These are phyloP conservation scores for Pichia membranifaciens DNA, from an alignment of 805 yeast species.

Conservation along the genomic window DNA sequence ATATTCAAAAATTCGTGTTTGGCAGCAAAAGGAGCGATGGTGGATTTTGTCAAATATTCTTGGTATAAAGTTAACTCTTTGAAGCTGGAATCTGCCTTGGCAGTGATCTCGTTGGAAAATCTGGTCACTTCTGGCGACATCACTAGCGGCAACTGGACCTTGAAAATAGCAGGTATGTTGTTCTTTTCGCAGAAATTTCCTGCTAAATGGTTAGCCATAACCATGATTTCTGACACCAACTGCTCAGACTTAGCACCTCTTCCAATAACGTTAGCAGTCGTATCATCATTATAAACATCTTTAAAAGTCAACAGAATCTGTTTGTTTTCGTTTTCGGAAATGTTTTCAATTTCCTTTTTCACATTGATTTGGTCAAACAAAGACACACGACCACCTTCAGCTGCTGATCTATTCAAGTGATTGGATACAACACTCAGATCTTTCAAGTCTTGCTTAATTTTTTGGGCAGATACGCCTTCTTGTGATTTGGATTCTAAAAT, in stretches of 20 bases:
- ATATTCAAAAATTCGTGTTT: constrained; percentile 63
- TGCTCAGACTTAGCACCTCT: constrained; percentile 43
- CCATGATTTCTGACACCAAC: constrained; percentile 82
- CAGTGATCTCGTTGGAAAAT: constrained; percentile 20
- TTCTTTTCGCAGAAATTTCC: constrained; percentile 41
- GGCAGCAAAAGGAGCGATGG: constrained; percentile 38
- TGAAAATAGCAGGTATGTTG: constrained; percentile 48
- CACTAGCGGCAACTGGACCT: constrained; percentile 27
- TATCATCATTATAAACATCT: constrained; percentile 14
- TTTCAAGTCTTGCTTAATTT: constrained; percentile 31
- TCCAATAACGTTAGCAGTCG: constrained; percentile 5
- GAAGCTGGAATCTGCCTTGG: constrained; percentile 24
- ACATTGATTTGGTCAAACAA: constrained; percentile 19
- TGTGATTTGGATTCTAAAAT: constrained; percentile 11
- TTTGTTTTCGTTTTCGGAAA: constrained; percentile 21
- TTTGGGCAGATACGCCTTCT: constrained; percentile 1
- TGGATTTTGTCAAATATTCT: constrained; percentile 48
- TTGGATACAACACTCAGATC: constrained; percentile 31
- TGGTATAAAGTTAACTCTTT: constrained; percentile 40
- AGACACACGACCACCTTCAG: constrained; percentile 32
- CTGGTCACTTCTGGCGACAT: constrained; percentile 18
- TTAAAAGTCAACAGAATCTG: constrained; percentile 23
- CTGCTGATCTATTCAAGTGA: constrained; percentile 29
- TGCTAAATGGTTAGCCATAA: constrained; percentile 62
- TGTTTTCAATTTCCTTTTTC: constrained; percentile 20